Evolutionary conservation across 169 alveolate genomes (phyloP).

Genomic region (Cryptosporidium xiaoi): DNA sequence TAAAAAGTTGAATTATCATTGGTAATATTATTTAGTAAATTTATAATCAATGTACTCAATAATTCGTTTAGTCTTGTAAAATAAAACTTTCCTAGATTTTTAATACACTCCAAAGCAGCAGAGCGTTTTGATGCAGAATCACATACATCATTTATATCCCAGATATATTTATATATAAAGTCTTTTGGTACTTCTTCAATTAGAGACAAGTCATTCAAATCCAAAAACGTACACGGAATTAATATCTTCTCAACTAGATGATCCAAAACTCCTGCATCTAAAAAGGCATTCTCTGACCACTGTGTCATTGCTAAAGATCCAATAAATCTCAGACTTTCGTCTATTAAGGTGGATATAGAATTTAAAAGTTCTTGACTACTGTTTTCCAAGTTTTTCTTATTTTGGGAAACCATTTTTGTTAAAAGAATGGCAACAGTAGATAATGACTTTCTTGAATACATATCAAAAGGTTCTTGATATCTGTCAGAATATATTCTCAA

Average conservation of each 20-base stretch:
- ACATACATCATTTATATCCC: constrained; percentile 71
- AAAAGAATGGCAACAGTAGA: constrained; percentile 53
- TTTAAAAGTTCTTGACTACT: constrained; percentile 20
- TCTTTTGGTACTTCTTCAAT: constrained; percentile 68
- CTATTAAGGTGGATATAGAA: constrained; percentile 44
- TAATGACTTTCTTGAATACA: constrained; percentile 53
- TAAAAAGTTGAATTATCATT: constrained; percentile 31
- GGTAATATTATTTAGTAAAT: constrained; percentile 30
- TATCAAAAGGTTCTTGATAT: constrained; percentile 71
- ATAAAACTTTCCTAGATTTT: constrained; percentile 63
- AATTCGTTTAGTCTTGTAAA: constrained; percentile 47
- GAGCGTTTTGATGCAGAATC: constrained; percentile 71
- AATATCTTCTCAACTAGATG: constrained; percentile 67
- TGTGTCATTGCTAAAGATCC: constrained; percentile 67
- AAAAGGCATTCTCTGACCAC: constrained; percentile 70
- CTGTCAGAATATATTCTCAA: constrained; percentile 67
- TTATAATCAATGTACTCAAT: constrained; percentile 29
- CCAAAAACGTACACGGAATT: constrained; percentile 70
- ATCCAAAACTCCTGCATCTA: constrained; percentile 59
- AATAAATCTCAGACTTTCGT: constrained; percentile 55
- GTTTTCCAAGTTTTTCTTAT: background rate
- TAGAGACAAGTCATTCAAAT: constrained; percentile 27
- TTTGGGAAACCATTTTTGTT: constrained; percentile 37
- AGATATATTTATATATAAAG: constrained; percentile 58
- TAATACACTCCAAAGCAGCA: constrained; percentile 70